phyloP scores from a whole-genome alignment of 1,284 basidiomycete species.

The Cutaneotrichosporon curvatum region DNA sequence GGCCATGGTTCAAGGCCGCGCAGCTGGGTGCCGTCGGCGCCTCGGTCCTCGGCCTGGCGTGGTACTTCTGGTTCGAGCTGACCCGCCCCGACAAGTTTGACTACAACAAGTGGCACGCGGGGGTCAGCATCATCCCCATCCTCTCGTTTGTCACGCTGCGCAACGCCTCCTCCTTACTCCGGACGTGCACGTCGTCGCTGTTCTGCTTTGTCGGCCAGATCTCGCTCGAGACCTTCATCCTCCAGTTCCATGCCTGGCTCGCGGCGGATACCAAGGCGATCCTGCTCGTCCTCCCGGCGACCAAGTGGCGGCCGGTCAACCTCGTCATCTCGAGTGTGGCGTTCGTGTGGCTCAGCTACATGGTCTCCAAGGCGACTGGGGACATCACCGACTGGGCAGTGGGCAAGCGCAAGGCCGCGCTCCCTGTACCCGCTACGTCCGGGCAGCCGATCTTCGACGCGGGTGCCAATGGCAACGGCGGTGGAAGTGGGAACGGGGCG shows the following conservation, averaged over 20 bases:
- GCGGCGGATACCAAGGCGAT: slow-evolving; percentile 79
- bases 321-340: slow-evolving; percentile 64
- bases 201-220: slow-evolving; percentile 77
- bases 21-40: slow-evolving; percentile 51
- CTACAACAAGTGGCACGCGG: slow-evolving; percentile 78
- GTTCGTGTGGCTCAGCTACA: slow-evolving; percentile 71
- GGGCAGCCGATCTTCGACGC: slow-evolving; percentile 7
- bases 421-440: slow-evolving; percentile 20
- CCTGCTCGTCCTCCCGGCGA: slow-evolving; percentile 68
- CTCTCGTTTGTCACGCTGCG: slow-evolving; percentile 65
- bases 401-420: slow-evolving; percentile 33
- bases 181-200: slow-evolving; percentile 59
- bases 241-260: slow-evolving; percentile 84
- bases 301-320: slow-evolving; percentile 64
- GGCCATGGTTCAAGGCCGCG: slow-evolving; percentile 57
- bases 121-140: slow-evolving; percentile 72
- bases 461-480: slow-evolving; percentile 23
- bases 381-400: slow-evolving; percentile 67
- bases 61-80: slow-evolving; percentile 79
- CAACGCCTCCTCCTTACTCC: slow-evolving; percentile 63
- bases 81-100: slow-evolving; percentile 66
- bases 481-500: too few species aligned
- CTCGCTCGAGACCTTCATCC: slow-evolving; percentile 77
- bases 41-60: slow-evolving; percentile 56
- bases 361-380: slow-evolving; percentile 65